Conservation (phyloP, 768 basidiomycete genomes). For the Agaricus blazei region DNA sequence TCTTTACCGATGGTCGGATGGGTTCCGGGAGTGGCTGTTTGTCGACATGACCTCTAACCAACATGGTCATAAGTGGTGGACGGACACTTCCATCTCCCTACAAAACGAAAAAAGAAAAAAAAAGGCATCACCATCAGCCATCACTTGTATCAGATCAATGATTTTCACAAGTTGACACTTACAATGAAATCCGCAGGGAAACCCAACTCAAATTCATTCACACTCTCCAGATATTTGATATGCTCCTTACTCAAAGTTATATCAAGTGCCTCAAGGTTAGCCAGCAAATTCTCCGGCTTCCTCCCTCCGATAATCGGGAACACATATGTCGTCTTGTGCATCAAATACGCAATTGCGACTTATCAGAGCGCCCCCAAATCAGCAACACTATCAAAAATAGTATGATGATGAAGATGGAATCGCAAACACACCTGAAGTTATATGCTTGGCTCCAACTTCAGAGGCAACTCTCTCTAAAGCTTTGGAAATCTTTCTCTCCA, state of each 20-base stretch:
- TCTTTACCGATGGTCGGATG: too few relatives aligned
- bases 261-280: conserved; percentile 45
- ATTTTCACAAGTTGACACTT: conserved; percentile 6
- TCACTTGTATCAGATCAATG: too few relatives aligned
- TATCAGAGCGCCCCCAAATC: not conserved
- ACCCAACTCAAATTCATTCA: conserved; percentile 36
- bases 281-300: conserved; percentile 45
- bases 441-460: conserved; percentile 41
- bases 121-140: too few relatives aligned
- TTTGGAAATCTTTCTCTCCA: conserved; percentile 34
- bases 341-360: conserved; percentile 49
- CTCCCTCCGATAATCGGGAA: conserved; percentile 47
- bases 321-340: conserved; percentile 49
- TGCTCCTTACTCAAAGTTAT: conserved; percentile 37
- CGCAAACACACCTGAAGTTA: conserved; percentile 33
- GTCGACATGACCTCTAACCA: too few relatives aligned
- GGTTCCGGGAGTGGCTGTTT: too few relatives aligned
- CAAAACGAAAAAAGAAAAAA: too few relatives aligned
- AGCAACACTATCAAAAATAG: too few relatives aligned
- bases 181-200: conserved; percentile 32
- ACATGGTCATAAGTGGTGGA: too few relatives aligned
- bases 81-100: too few relatives aligned
- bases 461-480: conserved; percentile 46
- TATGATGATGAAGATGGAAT: not conserved
- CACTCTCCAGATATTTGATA: conserved; percentile 36